Evolutionary conservation across 1,284 basidiomycete genomes (phyloP).

Genomic region (Retiboletus flavoniger): DNA sequence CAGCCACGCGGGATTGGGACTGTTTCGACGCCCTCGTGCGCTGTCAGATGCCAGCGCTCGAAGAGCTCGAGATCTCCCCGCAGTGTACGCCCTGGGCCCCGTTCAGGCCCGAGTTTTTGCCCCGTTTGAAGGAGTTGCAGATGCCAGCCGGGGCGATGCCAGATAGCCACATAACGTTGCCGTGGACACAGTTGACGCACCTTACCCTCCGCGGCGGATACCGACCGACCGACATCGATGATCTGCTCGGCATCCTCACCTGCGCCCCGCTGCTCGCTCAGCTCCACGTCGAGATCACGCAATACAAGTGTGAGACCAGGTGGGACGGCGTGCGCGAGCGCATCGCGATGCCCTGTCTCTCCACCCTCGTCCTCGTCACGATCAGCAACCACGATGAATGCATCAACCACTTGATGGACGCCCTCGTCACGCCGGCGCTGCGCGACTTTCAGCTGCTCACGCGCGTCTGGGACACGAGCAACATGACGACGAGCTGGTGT

Average conservation of each 20-base stretch:
- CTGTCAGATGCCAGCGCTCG: conserved; percentile 26
- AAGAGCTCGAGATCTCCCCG: conserved; percentile 34
- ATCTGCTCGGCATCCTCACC: conserved; percentile 26
- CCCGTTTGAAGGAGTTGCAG: conserved; percentile 27
- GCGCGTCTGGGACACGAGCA: conserved; percentile 32
- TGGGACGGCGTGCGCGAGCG: conserved; percentile 23
- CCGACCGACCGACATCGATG: conserved; percentile 28
- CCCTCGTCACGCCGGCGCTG: conserved; percentile 19
- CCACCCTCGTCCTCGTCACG: conserved; percentile 32
- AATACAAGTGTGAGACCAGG: conserved; percentile 29
- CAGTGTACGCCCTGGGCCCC: conserved; percentile 34
- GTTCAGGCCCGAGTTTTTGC: conserved; percentile 29
- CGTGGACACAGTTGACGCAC: conserved; percentile 34
- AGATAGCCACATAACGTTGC: conserved; percentile 29
- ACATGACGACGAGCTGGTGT: conserved; percentile 29
- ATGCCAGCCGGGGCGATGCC: conserved; percentile 32
- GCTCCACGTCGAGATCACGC: conserved; percentile 34
- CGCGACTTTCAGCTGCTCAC: conserved; percentile 34
- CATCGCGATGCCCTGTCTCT: conserved; percentile 32
- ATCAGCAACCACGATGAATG: conserved; percentile 31
- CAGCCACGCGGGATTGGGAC: conserved; percentile 30
- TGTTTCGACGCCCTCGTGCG: conserved; percentile 25
- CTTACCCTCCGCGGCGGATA: conserved; percentile 32
- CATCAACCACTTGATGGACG: conserved; percentile 27
- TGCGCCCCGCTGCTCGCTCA: conserved; percentile 29